Percentiles rank a stretch among this genome's conserved stretches.
These are phyloP conservation scores for Fusarium sp. DNA, from an alignment of 2,329 filamentous ascomycete genomes.

Conservation along the genomic window DNA sequence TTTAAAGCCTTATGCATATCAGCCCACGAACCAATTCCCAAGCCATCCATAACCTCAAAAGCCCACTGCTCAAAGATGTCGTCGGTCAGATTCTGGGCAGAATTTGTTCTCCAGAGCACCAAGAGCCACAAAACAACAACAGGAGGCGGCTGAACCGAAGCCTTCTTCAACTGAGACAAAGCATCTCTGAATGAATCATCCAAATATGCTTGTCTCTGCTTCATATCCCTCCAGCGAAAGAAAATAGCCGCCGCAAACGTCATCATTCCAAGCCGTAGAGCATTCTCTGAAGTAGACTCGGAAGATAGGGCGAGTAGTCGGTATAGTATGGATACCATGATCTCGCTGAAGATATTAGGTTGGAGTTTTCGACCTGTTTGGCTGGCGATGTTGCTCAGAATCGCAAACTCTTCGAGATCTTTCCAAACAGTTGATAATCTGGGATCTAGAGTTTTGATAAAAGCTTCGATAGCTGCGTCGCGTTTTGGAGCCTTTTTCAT, in stretches of 20 bases:
- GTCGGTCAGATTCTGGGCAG: accelerated
- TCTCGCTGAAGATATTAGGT: conserved; percentile 35
- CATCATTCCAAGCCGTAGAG: conserved; percentile 27
- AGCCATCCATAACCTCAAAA: neutral
- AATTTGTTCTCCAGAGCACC: neutral
- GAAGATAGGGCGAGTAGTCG: conserved; percentile 22
- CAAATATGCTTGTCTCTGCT: conserved; percentile 14
- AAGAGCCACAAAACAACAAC: conserved; percentile 25
- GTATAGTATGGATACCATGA: conserved; percentile 29
- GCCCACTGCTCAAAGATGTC: neutral
- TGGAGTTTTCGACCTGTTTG: conserved; percentile 30
- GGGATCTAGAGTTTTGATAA: conserved; percentile 13
- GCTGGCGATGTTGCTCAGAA: conserved; percentile 31
- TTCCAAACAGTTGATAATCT: conserved; percentile 25
- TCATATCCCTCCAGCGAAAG: conserved; percentile 34
- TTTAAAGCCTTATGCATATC: conserved; percentile 8
- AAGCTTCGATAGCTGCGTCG: neutral
- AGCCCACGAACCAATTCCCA: conserved; percentile 9
- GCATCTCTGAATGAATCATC: neutral
- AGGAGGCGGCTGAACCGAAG: neutral
- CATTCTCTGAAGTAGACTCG: neutral
- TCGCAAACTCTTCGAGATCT: conserved; percentile 27
- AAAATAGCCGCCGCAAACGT: conserved; percentile 21
- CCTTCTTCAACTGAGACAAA: neutral
- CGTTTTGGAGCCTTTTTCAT: neutral